Percentiles rank a stretch among this genome's conserved stretches.
phyloP scores from a whole-genome alignment of 768 basidiomycete species.

The Leccinum sublutescens region DNA sequence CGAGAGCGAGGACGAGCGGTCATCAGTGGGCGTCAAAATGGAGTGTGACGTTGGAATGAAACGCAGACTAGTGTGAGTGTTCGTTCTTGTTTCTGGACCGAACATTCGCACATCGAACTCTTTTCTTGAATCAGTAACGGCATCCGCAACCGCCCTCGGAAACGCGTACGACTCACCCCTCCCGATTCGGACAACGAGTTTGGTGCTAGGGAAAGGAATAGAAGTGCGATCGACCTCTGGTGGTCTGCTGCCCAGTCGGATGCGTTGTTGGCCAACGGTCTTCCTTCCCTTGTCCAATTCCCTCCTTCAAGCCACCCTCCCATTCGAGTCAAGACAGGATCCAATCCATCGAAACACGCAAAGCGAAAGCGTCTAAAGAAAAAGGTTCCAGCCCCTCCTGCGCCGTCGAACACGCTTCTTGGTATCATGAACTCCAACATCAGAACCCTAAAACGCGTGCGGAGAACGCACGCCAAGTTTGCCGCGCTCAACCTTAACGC shows the following conservation, averaged over 20 bases:
- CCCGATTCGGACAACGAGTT: conserved; percentile 37
- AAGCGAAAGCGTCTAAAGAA: conserved; percentile 30
- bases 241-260: conserved; percentile 71
- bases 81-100: not conserved
- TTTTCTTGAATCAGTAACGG: conserved; percentile 20
- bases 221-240: conserved; percentile 59
- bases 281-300: conserved; percentile 49
- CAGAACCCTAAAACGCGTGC: conserved; percentile 67
- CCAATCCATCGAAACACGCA: conserved; percentile 6
- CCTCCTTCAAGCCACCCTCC: conserved; percentile 15
- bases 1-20: conserved; percentile 36
- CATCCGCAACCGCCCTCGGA: conserved; percentile 48
- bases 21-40: conserved; percentile 15
- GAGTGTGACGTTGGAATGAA: conserved; percentile 53
- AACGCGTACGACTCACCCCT: conserved; percentile 54
- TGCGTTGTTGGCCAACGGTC: conserved; percentile 57
- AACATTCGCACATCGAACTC: conserved; percentile 1
- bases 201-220: conserved; percentile 32
- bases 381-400: conserved; percentile 11
- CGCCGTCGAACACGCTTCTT: conserved; percentile 50
- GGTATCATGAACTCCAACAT: conserved; percentile 75
- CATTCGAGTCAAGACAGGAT: conserved; percentile 11
- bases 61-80: conserved; percentile 44
- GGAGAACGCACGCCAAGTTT: conserved; percentile 72
- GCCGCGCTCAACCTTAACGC: conserved; percentile 47